Conservation (phyloP, 2,329 filamentous ascomycete genomes). For the Aureobasidium sp. region DNA sequence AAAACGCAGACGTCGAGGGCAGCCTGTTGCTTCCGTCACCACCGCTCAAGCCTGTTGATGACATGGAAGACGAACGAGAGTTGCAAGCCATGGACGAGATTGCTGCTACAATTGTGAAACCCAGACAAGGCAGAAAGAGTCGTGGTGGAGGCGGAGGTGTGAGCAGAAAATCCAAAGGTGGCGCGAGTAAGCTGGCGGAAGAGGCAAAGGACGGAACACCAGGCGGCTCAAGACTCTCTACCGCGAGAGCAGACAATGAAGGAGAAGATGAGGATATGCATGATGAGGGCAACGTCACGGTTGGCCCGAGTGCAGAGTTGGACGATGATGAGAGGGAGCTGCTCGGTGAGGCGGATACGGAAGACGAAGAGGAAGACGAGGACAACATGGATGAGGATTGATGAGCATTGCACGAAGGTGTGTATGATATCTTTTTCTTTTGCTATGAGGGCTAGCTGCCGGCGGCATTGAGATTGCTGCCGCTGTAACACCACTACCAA, state of each 20-base stretch:
- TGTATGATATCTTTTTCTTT: neutral
- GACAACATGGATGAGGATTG: constrained; percentile 25
- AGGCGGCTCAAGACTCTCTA: constrained; percentile 1
- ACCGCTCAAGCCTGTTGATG: constrained; percentile 11
- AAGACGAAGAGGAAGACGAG: constrained; percentile 29
- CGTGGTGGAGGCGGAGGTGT: neutral
- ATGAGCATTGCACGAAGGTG: neutral
- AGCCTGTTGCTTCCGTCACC: neutral
- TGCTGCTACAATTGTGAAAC: neutral
- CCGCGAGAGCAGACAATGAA: neutral
- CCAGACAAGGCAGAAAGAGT: constrained; percentile 3
- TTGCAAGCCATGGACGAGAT: constrained; percentile 8
- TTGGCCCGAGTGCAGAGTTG: constrained; percentile 22
- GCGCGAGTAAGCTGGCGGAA: neutral
- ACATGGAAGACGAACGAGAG: constrained; percentile 16
- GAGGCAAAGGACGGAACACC: neutral
- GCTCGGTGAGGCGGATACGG: constrained; percentile 28
- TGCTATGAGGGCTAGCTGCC: neutral
- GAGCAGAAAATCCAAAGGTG: constrained; percentile 12
- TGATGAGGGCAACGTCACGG: constrained; percentile 18
- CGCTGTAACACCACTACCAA: neutral
- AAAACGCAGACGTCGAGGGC: neutral
- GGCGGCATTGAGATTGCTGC: neutral
- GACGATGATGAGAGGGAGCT: constrained; percentile 32
- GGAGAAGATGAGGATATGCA: constrained; percentile 14